These are phyloP conservation scores for Fragilariopsis cylindrus DNA, from an alignment of 108 stramenopile genomes.

Conservation along the genomic window DNA sequence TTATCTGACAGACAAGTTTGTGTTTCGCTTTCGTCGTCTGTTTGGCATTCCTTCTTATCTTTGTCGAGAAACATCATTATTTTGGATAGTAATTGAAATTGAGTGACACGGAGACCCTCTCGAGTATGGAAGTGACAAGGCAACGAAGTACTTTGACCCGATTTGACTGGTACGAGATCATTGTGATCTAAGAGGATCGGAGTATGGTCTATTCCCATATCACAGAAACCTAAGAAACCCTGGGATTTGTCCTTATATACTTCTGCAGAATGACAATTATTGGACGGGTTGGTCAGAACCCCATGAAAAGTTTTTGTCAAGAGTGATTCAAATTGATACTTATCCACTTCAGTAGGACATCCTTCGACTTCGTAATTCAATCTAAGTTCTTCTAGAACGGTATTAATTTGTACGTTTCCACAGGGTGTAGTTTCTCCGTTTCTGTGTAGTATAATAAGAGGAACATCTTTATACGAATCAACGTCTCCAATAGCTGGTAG, in stretches of 20 bases:
- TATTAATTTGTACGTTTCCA: not conserved
- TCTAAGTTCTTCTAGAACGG: not conserved
- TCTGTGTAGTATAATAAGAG: slow-evolving; percentile 6
- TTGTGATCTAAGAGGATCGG: slow-evolving; percentile 72
- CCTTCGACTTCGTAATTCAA: not conserved
- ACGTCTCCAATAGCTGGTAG: not conserved
- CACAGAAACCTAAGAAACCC: slow-evolving; percentile 64
- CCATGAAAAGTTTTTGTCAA: slow-evolving; percentile 50
- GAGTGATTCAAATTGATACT: slow-evolving; percentile 70
- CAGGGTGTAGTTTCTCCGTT: slow-evolving; percentile 11
- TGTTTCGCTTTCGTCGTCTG: slow-evolving; percentile 13
- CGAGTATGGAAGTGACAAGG: slow-evolving; percentile 84
- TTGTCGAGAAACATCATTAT: slow-evolving; percentile 8
- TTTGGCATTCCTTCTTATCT: slow-evolving; percentile 13
- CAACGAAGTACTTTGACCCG: slow-evolving; percentile 15
- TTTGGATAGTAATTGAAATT: slow-evolving; percentile 41
- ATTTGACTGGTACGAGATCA: slow-evolving; percentile 44
- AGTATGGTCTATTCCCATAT: slow-evolving; percentile 67
- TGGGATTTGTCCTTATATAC: slow-evolving; percentile 9
- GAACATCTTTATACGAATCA: not conserved
- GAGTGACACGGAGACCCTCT: slow-evolving; percentile 71
- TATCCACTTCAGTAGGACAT: slow-evolving; percentile 37
- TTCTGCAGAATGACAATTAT: slow-evolving; percentile 32
- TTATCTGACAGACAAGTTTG: slow-evolving; percentile 22
- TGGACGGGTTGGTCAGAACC: not conserved